Percentiles rank a stretch among this genome's conserved stretches.
These are phyloP conservation scores for Oryza punctata DNA, from an alignment of 176 grass and related monocot genomes.

Conservation along the genomic window DNA sequence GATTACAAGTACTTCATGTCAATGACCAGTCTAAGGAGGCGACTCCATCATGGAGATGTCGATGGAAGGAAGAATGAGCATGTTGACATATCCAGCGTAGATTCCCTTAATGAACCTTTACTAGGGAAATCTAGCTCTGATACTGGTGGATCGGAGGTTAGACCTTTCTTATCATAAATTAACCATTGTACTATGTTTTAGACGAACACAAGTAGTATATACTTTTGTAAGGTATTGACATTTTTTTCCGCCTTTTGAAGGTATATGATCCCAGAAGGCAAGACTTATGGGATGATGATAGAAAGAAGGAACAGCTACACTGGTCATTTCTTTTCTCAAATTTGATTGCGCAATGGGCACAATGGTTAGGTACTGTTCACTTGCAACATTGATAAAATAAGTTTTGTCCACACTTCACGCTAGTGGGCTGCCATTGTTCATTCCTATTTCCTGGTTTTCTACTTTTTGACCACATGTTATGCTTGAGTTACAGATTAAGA, in stretches of 20 bases:
- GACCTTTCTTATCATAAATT: background rate
- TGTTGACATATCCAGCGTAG: conserved; percentile 48
- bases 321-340: conserved; percentile 88
- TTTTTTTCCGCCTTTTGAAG: conserved; percentile 35
- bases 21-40: conserved; percentile 64
- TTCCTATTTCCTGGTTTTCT: conserved; percentile 13
- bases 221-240: background rate
- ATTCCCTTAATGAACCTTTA: conserved; percentile 68
- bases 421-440: background rate
- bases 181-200: background rate
- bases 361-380: conserved; percentile 78
- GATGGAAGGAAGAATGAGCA: conserved; percentile 72
- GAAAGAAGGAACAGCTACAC: conserved; percentile 80
- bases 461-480: background rate
- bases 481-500: background rate
- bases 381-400: conserved; percentile 1
- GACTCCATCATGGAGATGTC: conserved; percentile 73
- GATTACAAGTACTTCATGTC: conserved; percentile 43
- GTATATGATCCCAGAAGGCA: conserved; percentile 55
- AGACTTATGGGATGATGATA: conserved; percentile 63
- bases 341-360: conserved; percentile 90
- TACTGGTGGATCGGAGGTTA: conserved; percentile 40
- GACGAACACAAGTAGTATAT: background rate
- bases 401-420: background rate
- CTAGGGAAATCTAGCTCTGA: conserved; percentile 49